phyloP scores from a whole-genome alignment of 2,329 filamentous ascomycete species.

The Aureobasidium melanogenum region DNA sequence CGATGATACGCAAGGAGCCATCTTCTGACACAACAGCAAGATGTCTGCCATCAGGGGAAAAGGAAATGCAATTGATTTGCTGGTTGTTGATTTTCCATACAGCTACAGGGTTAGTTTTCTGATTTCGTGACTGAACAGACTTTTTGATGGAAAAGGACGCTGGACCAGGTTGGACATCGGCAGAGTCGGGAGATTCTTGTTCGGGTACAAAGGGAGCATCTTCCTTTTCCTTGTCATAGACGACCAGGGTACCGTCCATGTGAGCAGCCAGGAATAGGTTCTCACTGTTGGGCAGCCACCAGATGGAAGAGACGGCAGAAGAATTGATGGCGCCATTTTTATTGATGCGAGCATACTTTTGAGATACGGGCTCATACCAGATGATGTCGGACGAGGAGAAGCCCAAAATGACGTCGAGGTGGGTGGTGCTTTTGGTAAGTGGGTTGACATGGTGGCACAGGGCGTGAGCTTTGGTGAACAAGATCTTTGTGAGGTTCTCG shows the following conservation, averaged over 20 bases:
- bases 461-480: slow-evolving; percentile 94
- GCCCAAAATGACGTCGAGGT: slow-evolving; percentile 88
- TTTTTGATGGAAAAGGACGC: slow-evolving; percentile 65
- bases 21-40: slow-evolving; percentile 88
- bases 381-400: slow-evolving; percentile 96
- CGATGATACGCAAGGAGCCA: slow-evolving; percentile 78
- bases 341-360: slow-evolving; percentile 90
- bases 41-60: slow-evolving; percentile 81
- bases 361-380: slow-evolving; percentile 96
- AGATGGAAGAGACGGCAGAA: slow-evolving; percentile 76
- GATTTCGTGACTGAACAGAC: slow-evolving; percentile 86
- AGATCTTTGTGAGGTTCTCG: slow-evolving; percentile 87
- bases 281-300: slow-evolving; percentile 91
- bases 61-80: slow-evolving; percentile 81
- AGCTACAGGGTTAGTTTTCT: slow-evolving; percentile 86
- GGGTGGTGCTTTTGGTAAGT: slow-evolving; percentile 65
- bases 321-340: slow-evolving; percentile 90
- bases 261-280: slow-evolving; percentile 87
- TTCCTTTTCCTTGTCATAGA: slow-evolving; percentile 97
- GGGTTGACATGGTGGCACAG: slow-evolving; percentile 89
- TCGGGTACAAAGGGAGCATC: slow-evolving; percentile 72
- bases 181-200: slow-evolving; percentile 7
- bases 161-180: slow-evolving; percentile 31
- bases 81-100: slow-evolving; percentile 90
- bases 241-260: slow-evolving; percentile 80